These are phyloP conservation scores for Lonicera japonica DNA, from an alignment of 129 eudicot species.

Conservation along the genomic window DNA sequence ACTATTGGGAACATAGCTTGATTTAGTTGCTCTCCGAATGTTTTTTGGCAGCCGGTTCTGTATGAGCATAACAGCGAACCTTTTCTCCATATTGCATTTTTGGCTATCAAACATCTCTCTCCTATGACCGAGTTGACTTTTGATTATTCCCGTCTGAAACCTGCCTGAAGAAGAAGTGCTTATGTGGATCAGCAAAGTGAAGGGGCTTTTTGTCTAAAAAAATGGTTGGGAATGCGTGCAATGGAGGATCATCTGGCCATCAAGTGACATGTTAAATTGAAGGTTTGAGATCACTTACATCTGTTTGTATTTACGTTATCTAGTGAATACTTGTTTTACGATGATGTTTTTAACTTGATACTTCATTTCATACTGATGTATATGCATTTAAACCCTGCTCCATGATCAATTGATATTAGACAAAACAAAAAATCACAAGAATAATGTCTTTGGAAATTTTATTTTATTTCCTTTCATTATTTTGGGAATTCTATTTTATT, in stretches of 20 bases:
- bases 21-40: slow-evolving; percentile 44
- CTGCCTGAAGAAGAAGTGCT: slow-evolving; percentile 31
- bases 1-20: slow-evolving; percentile 42
- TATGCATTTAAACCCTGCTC: too few relatives aligned
- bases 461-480: too few relatives aligned
- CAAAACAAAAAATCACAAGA: too few relatives aligned
- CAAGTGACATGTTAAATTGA: not conserved
- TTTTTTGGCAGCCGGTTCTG: slow-evolving; percentile 39
- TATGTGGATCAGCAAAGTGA: slow-evolving; percentile 40
- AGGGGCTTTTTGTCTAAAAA: slow-evolving; percentile 38
- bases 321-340: not conserved
- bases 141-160: slow-evolving; percentile 31
- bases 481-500: too few relatives aligned
- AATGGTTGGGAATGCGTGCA: not conserved
- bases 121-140: slow-evolving; percentile 39
- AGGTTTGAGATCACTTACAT: not conserved
- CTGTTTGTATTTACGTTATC: not conserved
- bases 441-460: too few relatives aligned
- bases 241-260: not conserved
- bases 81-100: slow-evolving; percentile 33
- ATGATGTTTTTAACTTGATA: not conserved
- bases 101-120: slow-evolving; percentile 36
- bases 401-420: too few relatives aligned
- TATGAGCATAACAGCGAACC: slow-evolving; percentile 31
- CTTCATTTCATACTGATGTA: too few relatives aligned